Conservation (phyloP, 805 yeast species). For the Yarrowia sp. region DNA sequence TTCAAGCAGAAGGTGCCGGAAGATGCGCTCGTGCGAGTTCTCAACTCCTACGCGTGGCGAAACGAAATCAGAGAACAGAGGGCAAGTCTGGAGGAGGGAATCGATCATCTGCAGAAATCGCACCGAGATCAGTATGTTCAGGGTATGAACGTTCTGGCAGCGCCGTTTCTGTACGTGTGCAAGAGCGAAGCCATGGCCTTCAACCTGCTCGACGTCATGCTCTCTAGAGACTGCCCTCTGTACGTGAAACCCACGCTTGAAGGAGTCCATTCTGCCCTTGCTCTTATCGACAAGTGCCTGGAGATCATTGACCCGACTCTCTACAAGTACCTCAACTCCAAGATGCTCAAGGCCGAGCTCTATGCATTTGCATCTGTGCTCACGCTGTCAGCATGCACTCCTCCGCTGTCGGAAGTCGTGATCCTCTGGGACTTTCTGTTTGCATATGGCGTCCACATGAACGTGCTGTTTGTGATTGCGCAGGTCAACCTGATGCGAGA, state of each 20-base stretch:
- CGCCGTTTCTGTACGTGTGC: slow-evolving; percentile 74
- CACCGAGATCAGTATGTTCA: slow-evolving; percentile 65
- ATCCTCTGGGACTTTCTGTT: slow-evolving; percentile 86
- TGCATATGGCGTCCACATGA: slow-evolving; percentile 89
- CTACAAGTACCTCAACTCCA: slow-evolving; percentile 55
- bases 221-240: slow-evolving; percentile 66
- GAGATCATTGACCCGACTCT: slow-evolving; percentile 71
- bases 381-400: slow-evolving; percentile 85
- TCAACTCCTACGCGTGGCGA: slow-evolving; percentile 64
- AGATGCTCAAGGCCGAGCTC: slow-evolving; percentile 74
- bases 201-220: slow-evolving; percentile 60
- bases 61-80: slow-evolving; percentile 18
- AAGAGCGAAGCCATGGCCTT: slow-evolving; percentile 86
- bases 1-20: slow-evolving; percentile 71
- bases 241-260: slow-evolving; percentile 73
- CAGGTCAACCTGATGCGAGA: slow-evolving; percentile 71
- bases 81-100: slow-evolving; percentile 9
- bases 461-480: slow-evolving; percentile 78
- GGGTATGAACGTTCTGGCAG: slow-evolving; percentile 83
- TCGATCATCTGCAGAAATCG: slow-evolving; percentile 1
- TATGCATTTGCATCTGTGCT: slow-evolving; percentile 76
- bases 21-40: slow-evolving; percentile 60
- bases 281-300: slow-evolving; percentile 70
- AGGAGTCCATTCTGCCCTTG: slow-evolving; percentile 76
- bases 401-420: slow-evolving; percentile 71